Evolutionary conservation across 768 basidiomycete genomes (phyloP).

Genomic region (Hygrocybe punicea): DNA sequence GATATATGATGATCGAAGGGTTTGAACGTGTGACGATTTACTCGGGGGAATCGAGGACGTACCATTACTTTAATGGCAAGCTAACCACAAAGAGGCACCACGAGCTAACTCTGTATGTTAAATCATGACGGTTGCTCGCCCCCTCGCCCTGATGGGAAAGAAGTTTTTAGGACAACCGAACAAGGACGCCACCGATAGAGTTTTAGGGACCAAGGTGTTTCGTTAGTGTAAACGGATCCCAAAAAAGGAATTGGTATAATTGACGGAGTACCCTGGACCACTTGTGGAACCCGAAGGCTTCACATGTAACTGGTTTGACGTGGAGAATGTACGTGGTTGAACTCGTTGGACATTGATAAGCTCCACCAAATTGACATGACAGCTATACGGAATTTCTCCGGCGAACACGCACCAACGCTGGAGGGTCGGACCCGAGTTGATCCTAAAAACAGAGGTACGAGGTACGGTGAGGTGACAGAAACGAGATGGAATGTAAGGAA

Average conservation of each 20-base stretch:
- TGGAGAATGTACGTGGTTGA: too few species aligned
- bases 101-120: constrained; percentile 12
- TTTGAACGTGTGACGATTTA: constrained; percentile 21
- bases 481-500: too few species aligned
- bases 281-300: neutral
- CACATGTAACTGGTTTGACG: too few species aligned
- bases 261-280: neutral
- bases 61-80: constrained; percentile 11
- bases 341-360: too few species aligned
- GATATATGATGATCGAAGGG: constrained; percentile 27
- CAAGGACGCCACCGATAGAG: constrained; percentile 18
- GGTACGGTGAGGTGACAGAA: too few species aligned
- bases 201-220: constrained; percentile 21
- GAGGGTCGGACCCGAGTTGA: too few species aligned
- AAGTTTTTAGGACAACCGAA: constrained; percentile 3
- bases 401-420: too few species aligned
- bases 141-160: constrained; percentile 13
- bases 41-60: constrained; percentile 5
- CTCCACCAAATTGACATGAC: too few species aligned
- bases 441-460: too few species aligned
- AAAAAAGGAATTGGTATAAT: neutral
- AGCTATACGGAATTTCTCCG: too few species aligned
- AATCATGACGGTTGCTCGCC: constrained; percentile 17
- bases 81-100: constrained; percentile 4
- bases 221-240: neutral